A percentile compares a stretch with the other conserved stretches of the same genome.
These are phyloP conservation scores for Glycyrrhiza uralensis DNA, from an alignment of 306 rosid species.

Conservation along the genomic window DNA sequence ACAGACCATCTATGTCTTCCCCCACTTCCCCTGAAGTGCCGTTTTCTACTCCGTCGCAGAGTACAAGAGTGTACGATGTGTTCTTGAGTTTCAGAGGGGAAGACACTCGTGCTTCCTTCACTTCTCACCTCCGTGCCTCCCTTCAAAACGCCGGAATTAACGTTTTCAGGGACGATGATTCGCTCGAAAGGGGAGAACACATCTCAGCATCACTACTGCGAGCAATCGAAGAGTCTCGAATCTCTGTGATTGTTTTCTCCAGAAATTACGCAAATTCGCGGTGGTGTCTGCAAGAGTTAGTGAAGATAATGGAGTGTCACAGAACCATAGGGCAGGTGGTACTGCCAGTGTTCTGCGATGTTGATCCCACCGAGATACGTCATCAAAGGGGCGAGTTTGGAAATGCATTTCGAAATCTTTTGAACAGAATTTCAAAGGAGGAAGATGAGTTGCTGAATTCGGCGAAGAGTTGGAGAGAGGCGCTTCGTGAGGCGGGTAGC, in stretches of 20 bases:
- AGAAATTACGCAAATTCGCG: neutral
- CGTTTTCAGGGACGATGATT: too few relatives aligned
- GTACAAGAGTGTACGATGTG: too few relatives aligned
- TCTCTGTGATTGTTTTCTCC: neutral
- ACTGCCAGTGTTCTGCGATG: neutral
- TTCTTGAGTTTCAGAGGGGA: neutral
- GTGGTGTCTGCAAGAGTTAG: constrained; percentile 9
- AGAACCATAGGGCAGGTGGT: neutral
- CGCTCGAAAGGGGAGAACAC: too few relatives aligned
- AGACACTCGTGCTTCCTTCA: too few relatives aligned
- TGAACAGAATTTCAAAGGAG: neutral
- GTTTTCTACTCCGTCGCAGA: too few relatives aligned
- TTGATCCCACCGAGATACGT: neutral
- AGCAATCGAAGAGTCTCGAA: too few relatives aligned
- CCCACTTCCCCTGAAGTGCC: too few relatives aligned
- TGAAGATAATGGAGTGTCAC: neutral
- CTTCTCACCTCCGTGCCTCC: too few relatives aligned
- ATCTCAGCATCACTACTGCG: too few relatives aligned
- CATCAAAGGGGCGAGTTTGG: neutral
- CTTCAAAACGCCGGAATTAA: too few relatives aligned
- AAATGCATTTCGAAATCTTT: neutral
- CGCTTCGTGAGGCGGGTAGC: neutral
- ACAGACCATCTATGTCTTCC: too few relatives aligned
- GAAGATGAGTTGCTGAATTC: neutral
- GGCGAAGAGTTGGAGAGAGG: neutral